Base-by-base conservation (phyloP, 2,329 filamentous ascomycete species). In the Neobulgaria alba region DNA sequence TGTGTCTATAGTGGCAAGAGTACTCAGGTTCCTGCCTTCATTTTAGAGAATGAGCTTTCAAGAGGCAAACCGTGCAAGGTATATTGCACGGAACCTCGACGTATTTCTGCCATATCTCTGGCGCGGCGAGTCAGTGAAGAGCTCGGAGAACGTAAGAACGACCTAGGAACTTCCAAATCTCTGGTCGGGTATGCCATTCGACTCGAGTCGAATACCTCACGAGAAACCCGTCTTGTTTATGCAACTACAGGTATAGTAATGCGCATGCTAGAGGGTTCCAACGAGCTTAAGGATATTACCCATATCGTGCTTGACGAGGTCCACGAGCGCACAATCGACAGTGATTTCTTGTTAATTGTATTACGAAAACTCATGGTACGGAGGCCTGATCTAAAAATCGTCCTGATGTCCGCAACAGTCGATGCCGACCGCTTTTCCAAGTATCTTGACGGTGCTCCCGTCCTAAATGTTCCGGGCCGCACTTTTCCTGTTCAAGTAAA, bases 301-400 rank as follows among this genome's bases (percentile, higher is more conserved):
- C 92, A 96, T 64, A 67, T 98, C 45, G 79, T 98, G 33, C 79
- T 98, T n/a, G 92, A 98, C 57, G 92, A 98, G 63, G 90, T 96
- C 2, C 92, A 98, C 58, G 92, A 98, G 61, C 79, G 90, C 47
- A 85, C 87, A 10, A 96, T 98, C 52, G 92, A 98, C 59, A 95
- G 89, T 42, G 92, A 98, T 60, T 95, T 98, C 60, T 69, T 98
- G 23, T 72, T 98, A 12, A 92, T 98, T 52, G 85, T 96, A 1
- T 72, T 98, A 37, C 86, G 86, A 57, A 84, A 89, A 47, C 68
- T 98, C 3, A 74, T 95, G 65, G 61, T 74, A 20, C 75, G 76
- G 14, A 50, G 90, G 39, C 82, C 81, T 46, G 85, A 94, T 49
- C 69, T 98, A 38, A 96, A 94, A 63, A 83, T 98, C 15, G 74